These are phyloP conservation scores for Nemania diffusa DNA, from an alignment of 2,329 filamentous ascomycete species.

Conservation along the genomic window DNA sequence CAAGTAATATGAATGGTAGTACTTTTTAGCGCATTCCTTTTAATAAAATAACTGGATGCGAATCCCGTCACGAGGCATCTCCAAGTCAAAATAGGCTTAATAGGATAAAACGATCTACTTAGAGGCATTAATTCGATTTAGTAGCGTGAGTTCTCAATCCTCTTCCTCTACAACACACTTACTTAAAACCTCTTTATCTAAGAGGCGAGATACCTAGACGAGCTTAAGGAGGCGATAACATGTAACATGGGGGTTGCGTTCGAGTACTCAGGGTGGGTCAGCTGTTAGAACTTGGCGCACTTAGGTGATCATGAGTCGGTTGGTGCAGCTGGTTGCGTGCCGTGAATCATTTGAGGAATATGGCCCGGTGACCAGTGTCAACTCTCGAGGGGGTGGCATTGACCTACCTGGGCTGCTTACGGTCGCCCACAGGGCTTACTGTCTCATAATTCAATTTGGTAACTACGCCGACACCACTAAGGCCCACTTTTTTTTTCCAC, in stretches of 20 bases:
- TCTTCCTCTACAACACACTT: not conserved
- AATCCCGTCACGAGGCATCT: not conserved
- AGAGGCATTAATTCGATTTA: not conserved
- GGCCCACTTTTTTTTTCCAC: too few species aligned
- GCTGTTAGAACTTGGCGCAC: slow-evolving; percentile 18
- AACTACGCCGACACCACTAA: too few species aligned
- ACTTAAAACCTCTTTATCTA: not conserved
- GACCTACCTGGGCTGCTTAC: not conserved
- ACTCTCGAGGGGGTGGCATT: not conserved
- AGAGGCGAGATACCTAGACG: not conserved
- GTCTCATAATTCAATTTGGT: too few species aligned
- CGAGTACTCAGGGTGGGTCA: slow-evolving; percentile 22
- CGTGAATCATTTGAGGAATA: slow-evolving; percentile 12
- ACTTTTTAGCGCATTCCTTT: not conserved
- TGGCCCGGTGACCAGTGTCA: slow-evolving; percentile 19
- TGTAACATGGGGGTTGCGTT: not conserved
- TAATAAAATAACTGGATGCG: not conserved
- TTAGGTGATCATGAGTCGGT: slow-evolving; percentile 32
- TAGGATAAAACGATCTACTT: not conserved
- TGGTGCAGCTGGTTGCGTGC: slow-evolving; percentile 21
- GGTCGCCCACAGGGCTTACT: too few species aligned
- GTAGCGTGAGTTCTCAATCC: not conserved
- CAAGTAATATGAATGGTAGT: too few species aligned
- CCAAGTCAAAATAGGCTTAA: not conserved
- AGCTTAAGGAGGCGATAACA: not conserved